Evolutionary conservation across 805 yeast species (phyloP).

Genomic region (Suhomyces emberorum): DNA sequence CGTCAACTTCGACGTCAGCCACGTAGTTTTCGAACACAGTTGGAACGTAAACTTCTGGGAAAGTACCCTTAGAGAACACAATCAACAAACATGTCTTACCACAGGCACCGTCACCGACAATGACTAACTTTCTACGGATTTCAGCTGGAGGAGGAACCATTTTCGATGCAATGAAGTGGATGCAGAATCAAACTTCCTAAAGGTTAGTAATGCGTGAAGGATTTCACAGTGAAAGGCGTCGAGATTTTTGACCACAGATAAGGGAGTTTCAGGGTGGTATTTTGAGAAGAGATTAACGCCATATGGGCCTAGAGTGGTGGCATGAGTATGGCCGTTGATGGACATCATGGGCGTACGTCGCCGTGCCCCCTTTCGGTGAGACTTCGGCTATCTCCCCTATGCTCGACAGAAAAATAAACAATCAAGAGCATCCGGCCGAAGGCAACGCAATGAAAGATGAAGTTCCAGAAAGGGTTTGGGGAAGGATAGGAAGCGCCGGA

Average conservation of each 20-base stretch:
- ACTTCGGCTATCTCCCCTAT: background rate
- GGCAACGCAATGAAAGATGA: no score
- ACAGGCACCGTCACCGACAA: slow-evolving; percentile 33
- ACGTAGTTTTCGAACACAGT: slow-evolving; percentile 93
- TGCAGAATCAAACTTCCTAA: background rate
- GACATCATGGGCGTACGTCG: no score
- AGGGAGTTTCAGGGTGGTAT: background rate
- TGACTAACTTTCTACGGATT: slow-evolving; percentile 30
- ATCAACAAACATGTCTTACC: slow-evolving; percentile 32
- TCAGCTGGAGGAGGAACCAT: slow-evolving; percentile 48
- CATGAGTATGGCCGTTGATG: no score
- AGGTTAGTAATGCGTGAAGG: background rate
- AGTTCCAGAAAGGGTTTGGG: no score
- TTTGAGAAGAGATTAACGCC: no score
- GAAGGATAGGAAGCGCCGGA: no score
- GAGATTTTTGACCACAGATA: no score
- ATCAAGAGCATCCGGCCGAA: no score
- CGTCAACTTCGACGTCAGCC: slow-evolving; percentile 77
- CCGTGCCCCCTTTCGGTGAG: background rate
- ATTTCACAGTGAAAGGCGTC: no score
- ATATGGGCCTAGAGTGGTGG: no score
- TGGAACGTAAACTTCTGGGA: slow-evolving; percentile 30
- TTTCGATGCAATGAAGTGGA: slow-evolving; percentile 6
- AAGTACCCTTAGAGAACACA: slow-evolving; percentile 29
- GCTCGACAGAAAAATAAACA: slow-evolving; percentile 1